Evolutionary conservation across 2,329 filamentous ascomycete species (phyloP), one percentile per base, ranked within the genome.

Genomic region (Phialophora tarda): DNA sequence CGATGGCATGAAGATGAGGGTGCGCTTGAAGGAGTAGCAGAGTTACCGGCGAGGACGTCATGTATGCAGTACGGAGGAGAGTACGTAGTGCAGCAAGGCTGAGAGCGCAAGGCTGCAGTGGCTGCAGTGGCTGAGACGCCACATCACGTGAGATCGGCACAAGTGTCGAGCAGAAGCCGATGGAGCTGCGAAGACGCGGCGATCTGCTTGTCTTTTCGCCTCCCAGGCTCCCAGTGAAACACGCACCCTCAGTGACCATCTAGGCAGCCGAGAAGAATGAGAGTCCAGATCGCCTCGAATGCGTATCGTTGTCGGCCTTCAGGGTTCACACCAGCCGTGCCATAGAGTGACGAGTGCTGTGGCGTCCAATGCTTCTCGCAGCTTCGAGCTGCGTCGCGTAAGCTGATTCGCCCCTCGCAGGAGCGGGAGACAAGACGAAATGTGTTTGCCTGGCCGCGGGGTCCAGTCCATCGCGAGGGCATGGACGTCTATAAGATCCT

Each of bases 1-100:
- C 14, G 69, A 69, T 62, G 69, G 67, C 21, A 71, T 71, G 69
- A 64, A 30, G 54, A 71, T 71, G 69, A 66, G 55, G 50, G 60
- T 69, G 17, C 58, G 64, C 41, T 6, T 70, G 55, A 50, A 28
- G 30, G 55, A 17, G 48, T 61, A 51, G 30, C 21, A 53, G 38
- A 17, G 7, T 30, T 1, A 30, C 7, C 1, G 30, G 30, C 30
- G 30, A 30, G 7, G 30, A 10, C 7, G 30, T 30, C 30, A 10
- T 30, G 7, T 30, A 30, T 30, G 7, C 30, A 30, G 8, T 10
- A 30, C 30, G 30, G 30, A 30, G 30, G 10, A 30, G 7, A 30
- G 7, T 30, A 8, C 3, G 30, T 30, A 12, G 4, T n/a, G 4
- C 38, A 7, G 1, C 38, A 21, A 44, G 38, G 38, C 17, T 44